Conservation (phyloP, 352 stramenopile species). For the Phytophthora idaei region DNA sequence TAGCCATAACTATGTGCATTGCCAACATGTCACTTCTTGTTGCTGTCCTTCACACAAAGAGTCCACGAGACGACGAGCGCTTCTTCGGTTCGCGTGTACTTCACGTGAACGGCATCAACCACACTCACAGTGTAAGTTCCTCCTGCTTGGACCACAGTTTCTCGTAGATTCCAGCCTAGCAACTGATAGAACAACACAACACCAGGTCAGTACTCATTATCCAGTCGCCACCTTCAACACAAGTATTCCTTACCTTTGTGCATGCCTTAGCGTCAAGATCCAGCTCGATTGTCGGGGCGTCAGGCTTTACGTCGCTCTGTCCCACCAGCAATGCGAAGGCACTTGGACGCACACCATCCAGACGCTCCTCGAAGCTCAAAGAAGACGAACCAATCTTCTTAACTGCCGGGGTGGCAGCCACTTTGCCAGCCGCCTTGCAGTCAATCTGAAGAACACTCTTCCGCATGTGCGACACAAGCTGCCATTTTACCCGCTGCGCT, state of each 20-base stretch:
- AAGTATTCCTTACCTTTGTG: conserved; percentile 47
- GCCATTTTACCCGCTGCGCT: conserved; percentile 66
- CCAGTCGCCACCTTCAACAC: background rate
- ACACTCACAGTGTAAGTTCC: conserved; percentile 55
- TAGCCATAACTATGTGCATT: conserved; percentile 38
- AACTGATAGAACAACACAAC: conserved; percentile 33
- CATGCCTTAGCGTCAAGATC: conserved; percentile 53
- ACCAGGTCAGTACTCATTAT: conserved; percentile 10
- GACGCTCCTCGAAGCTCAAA: conserved; percentile 54
- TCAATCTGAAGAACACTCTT: conserved; percentile 70
- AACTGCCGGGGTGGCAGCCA: conserved; percentile 9
- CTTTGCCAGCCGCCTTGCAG: conserved; percentile 43
- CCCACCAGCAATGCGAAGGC: conserved; percentile 68
- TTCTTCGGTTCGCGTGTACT: conserved; percentile 57
- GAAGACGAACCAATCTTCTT: conserved; percentile 20
- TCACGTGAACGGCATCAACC: conserved; percentile 46
- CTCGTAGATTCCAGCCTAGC: conserved; percentile 63
- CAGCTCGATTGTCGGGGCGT: conserved; percentile 38
- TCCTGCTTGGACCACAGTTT: conserved; percentile 53
- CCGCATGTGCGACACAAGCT: conserved; percentile 64
- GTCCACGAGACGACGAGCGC: conserved; percentile 55
- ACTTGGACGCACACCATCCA: conserved; percentile 69
- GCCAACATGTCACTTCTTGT: conserved; percentile 23
- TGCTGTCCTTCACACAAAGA: conserved; percentile 47
- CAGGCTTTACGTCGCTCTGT: conserved; percentile 43